Percentiles rank a stretch among this genome's conserved stretches.
Conservation (phyloP, 2,329 filamentous ascomycete species). For the Lasiodiplodia theobromae region DNA sequence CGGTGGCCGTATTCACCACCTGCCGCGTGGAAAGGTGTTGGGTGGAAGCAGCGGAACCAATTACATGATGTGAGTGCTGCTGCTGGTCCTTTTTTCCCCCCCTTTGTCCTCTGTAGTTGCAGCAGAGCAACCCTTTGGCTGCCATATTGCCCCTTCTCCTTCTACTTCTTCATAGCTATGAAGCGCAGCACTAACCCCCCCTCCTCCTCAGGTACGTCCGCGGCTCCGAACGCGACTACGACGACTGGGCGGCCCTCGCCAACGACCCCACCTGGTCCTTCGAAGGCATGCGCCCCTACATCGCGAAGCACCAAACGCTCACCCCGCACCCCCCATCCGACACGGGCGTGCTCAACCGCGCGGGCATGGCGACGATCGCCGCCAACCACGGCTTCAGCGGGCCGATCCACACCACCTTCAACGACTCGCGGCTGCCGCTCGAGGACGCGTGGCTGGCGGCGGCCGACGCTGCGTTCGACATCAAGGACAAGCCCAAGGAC, state of each 20-base stretch:
- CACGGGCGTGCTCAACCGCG: slow-evolving; percentile 35
- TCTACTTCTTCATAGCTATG: background rate
- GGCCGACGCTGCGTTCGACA: slow-evolving; percentile 38
- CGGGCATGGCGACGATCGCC: slow-evolving; percentile 41
- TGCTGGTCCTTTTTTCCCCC: background rate
- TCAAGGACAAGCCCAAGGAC: slow-evolving; percentile 43
- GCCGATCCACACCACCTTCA: slow-evolving; percentile 46
- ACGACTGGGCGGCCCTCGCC: slow-evolving; percentile 31
- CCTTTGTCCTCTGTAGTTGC: background rate
- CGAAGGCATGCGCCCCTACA: slow-evolving; percentile 55
- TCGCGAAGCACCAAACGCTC: slow-evolving; percentile 48
- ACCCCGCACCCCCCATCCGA: slow-evolving; percentile 40
- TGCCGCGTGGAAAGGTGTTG: slow-evolving; percentile 39
- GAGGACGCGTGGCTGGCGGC: slow-evolving; percentile 38
- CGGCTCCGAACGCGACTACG: slow-evolving; percentile 29
- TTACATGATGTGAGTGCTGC: slow-evolving; percentile 28
- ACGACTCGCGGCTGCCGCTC: slow-evolving; percentile 37
- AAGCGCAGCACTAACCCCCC: background rate
- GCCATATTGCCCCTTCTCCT: background rate
- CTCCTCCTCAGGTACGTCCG: slow-evolving; percentile 45
- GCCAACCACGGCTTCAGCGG: slow-evolving; percentile 45
- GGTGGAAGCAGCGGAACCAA: slow-evolving; percentile 49
- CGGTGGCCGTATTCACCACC: background rate
- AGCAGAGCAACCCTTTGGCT: too few species aligned
- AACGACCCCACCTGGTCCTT: slow-evolving; percentile 52